phyloP scores from a whole-genome alignment of 2,329 filamentous ascomycete species.

The Fusarium sp. region DNA sequence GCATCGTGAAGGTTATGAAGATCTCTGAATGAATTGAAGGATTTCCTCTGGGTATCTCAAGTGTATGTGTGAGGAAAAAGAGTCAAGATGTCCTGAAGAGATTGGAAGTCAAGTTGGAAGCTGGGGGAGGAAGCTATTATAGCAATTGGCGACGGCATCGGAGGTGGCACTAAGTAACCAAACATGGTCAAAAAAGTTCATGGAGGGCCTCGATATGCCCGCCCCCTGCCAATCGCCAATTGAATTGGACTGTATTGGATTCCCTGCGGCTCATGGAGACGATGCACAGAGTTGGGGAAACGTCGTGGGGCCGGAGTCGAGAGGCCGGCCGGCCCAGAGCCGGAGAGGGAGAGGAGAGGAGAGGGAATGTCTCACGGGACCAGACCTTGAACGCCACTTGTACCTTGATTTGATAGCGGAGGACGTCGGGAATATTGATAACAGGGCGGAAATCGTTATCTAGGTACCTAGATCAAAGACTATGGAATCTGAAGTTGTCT shows the following conservation, averaged over 20 bases:
- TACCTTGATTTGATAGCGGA: not conserved
- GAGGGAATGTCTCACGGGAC: constrained; percentile 38
- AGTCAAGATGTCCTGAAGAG: constrained; percentile 34
- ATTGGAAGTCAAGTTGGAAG: constrained; percentile 23
- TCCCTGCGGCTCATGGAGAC: constrained; percentile 37
- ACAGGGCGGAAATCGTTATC: not conserved
- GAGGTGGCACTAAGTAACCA: constrained; percentile 25
- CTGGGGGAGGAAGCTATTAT: constrained; percentile 43
- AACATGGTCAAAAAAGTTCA: constrained; percentile 23
- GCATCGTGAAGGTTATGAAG: constrained; percentile 44
- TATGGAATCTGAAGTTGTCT: not conserved
- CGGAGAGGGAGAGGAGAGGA: constrained; percentile 19
- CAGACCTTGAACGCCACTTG: constrained; percentile 30
- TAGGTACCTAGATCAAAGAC: no score
- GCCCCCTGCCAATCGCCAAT: constrained; percentile 14
- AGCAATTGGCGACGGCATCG: constrained; percentile 36
- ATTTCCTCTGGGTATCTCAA: constrained; percentile 31
- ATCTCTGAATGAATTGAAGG: constrained; percentile 2
- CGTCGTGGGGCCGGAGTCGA: constrained; percentile 44
- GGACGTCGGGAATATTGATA: not conserved
- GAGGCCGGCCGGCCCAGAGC: constrained; percentile 43
- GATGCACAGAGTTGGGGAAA: constrained; percentile 3
- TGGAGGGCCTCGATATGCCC: constrained; percentile 32
- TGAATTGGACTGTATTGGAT: no score
- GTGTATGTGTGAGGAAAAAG: constrained; percentile 20